A percentile compares a stretch with the other conserved stretches of the same genome.
phyloP scores from a whole-genome alignment of 75 land plant genomes.

The Azolla pinnata region DNA sequence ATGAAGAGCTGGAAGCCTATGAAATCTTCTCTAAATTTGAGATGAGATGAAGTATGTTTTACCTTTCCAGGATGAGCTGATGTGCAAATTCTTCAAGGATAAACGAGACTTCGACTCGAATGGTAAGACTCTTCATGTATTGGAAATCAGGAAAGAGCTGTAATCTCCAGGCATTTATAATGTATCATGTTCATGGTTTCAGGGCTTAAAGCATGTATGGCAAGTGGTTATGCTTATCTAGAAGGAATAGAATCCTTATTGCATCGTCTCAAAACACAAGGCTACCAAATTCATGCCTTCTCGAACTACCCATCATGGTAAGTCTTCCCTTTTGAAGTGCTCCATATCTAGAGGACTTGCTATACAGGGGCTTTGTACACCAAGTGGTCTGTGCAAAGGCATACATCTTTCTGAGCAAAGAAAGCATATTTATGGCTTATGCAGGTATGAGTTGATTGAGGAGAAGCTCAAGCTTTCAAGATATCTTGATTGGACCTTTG shows the following conservation, averaged over 20 bases:
- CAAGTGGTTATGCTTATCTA: constrained; percentile 56
- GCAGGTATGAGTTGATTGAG: constrained; percentile 82
- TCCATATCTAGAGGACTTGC: too few relatives aligned
- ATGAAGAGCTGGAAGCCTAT: too few relatives aligned
- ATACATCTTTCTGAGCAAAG: neutral
- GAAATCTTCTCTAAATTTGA: too few relatives aligned
- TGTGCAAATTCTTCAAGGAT: constrained; percentile 66
- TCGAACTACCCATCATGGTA: constrained; percentile 93
- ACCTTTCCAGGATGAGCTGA: constrained; percentile 67
- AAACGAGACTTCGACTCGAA: constrained; percentile 65
- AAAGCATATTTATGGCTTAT: neutral
- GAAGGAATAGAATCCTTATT: constrained; percentile 76
- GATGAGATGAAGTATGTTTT: too few relatives aligned
- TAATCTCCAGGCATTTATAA: neutral
- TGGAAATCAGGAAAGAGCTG: too few relatives aligned
- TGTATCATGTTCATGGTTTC: constrained; percentile 6
- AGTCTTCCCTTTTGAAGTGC: constrained; percentile 1
- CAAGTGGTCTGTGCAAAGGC: too few relatives aligned
- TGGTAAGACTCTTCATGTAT: constrained; percentile 34
- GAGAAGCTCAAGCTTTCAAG: constrained; percentile 72
- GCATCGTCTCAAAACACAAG: constrained; percentile 38
- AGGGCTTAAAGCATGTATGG: constrained; percentile 86
- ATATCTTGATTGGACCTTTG: constrained; percentile 91
- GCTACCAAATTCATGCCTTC: constrained; percentile 84
- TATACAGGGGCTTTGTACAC: too few relatives aligned